These are phyloP conservation scores for Penicillium egyptiacum DNA, from an alignment of 495 filamentous ascomycete species.

Conservation along the genomic window DNA sequence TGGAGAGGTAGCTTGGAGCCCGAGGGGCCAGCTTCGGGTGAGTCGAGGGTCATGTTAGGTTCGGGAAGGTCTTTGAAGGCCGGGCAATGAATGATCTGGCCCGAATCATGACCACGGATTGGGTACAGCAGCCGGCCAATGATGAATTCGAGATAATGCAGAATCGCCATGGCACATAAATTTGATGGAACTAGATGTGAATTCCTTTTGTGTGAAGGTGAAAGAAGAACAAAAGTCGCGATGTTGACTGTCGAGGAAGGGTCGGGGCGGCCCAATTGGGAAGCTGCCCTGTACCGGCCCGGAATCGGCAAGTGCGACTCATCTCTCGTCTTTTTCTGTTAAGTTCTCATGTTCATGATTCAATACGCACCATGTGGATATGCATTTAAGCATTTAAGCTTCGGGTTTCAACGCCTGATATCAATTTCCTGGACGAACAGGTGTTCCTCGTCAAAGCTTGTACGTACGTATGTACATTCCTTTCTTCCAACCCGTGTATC, in stretches of 20 bases:
- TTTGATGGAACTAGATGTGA: not conserved
- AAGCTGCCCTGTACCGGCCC: conserved; percentile 25
- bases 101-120: conserved; percentile 32
- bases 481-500: not conserved
- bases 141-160: conserved; percentile 27
- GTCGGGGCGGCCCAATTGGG: not conserved
- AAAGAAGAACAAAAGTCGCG: not conserved
- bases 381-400: not conserved
- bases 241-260: not conserved
- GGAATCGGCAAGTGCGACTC: conserved; percentile 23
- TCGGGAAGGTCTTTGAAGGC: conserved; percentile 34
- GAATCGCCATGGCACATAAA: conserved; percentile 13
- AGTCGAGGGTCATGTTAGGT: conserved; percentile 44
- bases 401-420: not conserved
- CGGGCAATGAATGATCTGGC: conserved; percentile 25
- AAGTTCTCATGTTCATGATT: not conserved
- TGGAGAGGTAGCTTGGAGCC: conserved; percentile 35
- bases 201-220: not conserved
- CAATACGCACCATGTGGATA: not conserved
- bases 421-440: not conserved
- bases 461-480: no score
- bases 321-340: not conserved
- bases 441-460: not conserved
- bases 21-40: conserved; percentile 40
- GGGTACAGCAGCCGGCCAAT: conserved; percentile 27